Evolutionary conservation across 108 stramenopile genomes (phyloP), one percentile per base, ranked within the genome.

Genomic region (Pinguiococcus pyrenoidosus): DNA sequence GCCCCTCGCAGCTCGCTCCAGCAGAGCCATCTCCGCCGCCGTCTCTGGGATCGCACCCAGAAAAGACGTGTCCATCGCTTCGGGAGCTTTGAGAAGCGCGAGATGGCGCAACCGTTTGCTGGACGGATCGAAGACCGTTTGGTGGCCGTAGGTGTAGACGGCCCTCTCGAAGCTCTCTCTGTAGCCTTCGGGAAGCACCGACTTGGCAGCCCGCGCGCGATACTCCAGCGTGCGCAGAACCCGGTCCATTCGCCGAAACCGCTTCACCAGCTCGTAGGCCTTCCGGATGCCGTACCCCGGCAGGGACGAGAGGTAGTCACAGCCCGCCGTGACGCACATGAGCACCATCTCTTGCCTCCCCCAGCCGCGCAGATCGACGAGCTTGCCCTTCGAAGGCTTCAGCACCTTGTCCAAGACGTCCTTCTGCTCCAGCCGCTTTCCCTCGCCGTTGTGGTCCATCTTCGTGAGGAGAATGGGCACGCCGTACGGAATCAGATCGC

Each of bases 301-400:
- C 21, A 96, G 54, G 12, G 74, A 78, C 6, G 71, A 44, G 28
- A 82, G 77, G 48, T 99, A 99, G 64, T 99, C 97, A 51, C 94
- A 99, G 17, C 97, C 97, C 17, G 86, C 62, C 10, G 84, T 57
- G 10, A 89, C 83, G 71, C 89, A 94, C 67, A 95, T 72, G 42
- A 70, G 54, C 9, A 96, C 54, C 87, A 89, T 85, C 29, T 62
- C 68, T 14, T 88, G 71, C 16, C 80, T 77, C 66, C 73, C 39
- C 39, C 39, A 40, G 0, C 18, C 21, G 18, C 39, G n/a, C 16
- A 40, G 44, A 16, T 40, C 16, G 13, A 40, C 13, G 44, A 8
- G 14, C 21, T 28, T 27, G 9, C 28, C 51, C 37, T 27, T 4
- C 7, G 37, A 16, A 20, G 39, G 32, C 13, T 32, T 39, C 46